phyloP scores from a whole-genome alignment of 1,284 basidiomycete genomes.

The Entoloma clypeatum region DNA sequence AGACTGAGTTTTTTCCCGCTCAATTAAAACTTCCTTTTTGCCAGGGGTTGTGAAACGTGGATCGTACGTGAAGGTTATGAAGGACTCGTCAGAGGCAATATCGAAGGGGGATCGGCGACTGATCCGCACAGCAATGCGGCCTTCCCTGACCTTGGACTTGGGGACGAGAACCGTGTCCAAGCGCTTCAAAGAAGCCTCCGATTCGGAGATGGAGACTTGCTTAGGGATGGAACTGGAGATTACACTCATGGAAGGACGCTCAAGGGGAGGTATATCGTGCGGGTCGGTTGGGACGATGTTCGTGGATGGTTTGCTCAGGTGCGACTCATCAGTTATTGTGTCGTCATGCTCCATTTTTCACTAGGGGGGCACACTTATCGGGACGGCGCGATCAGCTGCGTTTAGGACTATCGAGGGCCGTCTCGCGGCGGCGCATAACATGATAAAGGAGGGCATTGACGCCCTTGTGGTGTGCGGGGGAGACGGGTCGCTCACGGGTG shows the following conservation, averaged over 20 bases:
- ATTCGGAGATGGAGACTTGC: constrained; percentile 88
- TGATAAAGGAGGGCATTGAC: constrained; percentile 95
- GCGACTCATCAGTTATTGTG: constrained; percentile 20
- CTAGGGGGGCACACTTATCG: constrained; percentile 94
- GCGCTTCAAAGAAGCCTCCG: constrained; percentile 67
- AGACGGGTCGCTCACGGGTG: constrained; percentile 94
- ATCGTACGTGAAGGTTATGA: constrained; percentile 98
- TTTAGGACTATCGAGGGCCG: constrained; percentile 91
- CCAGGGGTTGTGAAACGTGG: constrained; percentile 88
- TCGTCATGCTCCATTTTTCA: background rate
- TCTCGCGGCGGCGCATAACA: constrained; percentile 81
- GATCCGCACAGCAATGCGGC: constrained; percentile 12
- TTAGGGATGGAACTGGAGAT: constrained; percentile 91
- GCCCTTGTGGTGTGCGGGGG: constrained; percentile 96
- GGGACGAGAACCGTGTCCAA: constrained; percentile 22
- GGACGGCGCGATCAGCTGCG: constrained; percentile 85
- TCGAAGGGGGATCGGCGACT: constrained; percentile 29
- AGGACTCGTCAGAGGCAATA: constrained; percentile 80
- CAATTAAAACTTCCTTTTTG: constrained; percentile 10
- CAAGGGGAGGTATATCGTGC: constrained; percentile 90
- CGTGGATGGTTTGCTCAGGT: constrained; percentile 91
- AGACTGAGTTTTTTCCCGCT: constrained; percentile 8
- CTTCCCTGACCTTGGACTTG: background rate
- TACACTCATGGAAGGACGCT: constrained; percentile 63
- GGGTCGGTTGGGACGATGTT: constrained; percentile 98